Evolutionary conservation across 306 rosid genomes (phyloP).

Genomic region (Pyrus betulifolia): DNA sequence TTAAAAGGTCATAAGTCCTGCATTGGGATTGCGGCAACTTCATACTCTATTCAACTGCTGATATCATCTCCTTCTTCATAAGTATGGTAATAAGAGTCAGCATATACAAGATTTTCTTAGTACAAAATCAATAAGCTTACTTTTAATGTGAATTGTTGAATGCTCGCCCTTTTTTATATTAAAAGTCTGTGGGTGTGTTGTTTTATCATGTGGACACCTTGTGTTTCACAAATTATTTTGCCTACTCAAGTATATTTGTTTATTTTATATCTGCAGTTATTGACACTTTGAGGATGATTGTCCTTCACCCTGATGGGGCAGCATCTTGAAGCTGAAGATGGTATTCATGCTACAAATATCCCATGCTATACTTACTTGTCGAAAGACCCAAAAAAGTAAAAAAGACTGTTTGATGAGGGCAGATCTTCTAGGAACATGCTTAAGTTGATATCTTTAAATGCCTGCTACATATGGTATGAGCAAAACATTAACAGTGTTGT

Average conservation of each 20-base stretch:
- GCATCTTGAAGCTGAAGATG: conserved; percentile 53
- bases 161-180: neutral
- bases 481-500: neutral
- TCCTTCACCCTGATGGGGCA: conserved; percentile 89
- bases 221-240: no score
- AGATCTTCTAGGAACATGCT: neutral
- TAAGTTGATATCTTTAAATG: neutral
- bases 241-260: neutral
- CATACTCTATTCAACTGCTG: neutral
- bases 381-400: neutral
- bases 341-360: conserved; percentile 32
- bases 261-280: conserved; percentile 47
- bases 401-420: neutral
- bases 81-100: neutral
- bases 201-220: neutral
- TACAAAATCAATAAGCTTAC: neutral
- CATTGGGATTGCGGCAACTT: neutral
- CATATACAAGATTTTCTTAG: neutral
- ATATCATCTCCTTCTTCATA: neutral
- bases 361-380: neutral
- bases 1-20: neutral
- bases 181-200: neutral
- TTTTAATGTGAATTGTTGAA: neutral
- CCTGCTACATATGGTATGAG: neutral
- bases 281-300: conserved; percentile 62